Base-by-base conservation (phyloP, 169 alveolate genomes). In the Babesia ovis region DNA sequence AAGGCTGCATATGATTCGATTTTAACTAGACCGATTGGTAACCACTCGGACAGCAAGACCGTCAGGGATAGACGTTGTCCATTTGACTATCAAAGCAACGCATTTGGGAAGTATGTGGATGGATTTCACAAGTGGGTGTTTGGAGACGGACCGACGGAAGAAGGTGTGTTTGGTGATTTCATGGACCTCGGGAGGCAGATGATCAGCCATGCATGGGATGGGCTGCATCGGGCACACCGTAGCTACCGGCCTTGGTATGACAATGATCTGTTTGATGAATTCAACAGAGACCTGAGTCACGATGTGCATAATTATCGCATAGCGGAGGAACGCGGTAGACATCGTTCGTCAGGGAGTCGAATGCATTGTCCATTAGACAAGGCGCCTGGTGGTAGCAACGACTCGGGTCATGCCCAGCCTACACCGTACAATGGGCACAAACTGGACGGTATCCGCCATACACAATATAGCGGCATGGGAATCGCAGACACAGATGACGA, bases 271-370 rank as follows among this genome's bases (percentile, higher is more conserved):
- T 14, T 14, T 14, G 46, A 39, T 39, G n/a, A 39, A 8, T 9
- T 8, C 46, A 20, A 50, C 61, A 37, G 20, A 20, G 53, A 46
- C 42, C 3, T 16, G 8, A 4, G 39, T n/a, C 22, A 14, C 31
- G 14, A 4, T 18, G 62, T 12, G 14, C 46, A 27, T 9, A 56
- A 6, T 32, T 64, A 48, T 64, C 74, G 74, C 61, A 46, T 43
- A 3, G 59, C 74, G 31, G 27, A 6, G 20, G 50, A 43, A 35
- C 55, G 58, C 39, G 35, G n/a, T 14, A 27, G 18, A 2, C 20
- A 1, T 5, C 11, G 37, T 3, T n/a, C 74, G 25, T 22, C 4
- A 22, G 37, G 57, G 12, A n/a, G 0, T 25, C 46, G n/a, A 9
- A 39, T 8, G 14, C n/a, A 9, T 9, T 39, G 46, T 14, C 46